Evolutionary conservation across 768 basidiomycete genomes (phyloP).

Genomic region (Multifurca ochricompacta): DNA sequence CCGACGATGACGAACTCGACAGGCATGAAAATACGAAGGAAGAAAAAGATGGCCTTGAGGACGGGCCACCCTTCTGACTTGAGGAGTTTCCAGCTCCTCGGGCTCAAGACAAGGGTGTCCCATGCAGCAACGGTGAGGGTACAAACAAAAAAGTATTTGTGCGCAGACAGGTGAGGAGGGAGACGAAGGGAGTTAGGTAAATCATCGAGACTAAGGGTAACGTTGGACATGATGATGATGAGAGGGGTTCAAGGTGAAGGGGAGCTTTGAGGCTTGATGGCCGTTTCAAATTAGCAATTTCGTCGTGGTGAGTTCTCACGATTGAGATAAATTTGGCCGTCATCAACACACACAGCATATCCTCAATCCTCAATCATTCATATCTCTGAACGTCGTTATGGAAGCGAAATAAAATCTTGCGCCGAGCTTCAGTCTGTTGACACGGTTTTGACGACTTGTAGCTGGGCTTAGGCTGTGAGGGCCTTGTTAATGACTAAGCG

Average conservation of each 20-base stretch:
- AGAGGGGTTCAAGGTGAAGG: neutral
- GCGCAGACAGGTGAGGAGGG: conserved; percentile 69
- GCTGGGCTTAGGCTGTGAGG: too few species aligned
- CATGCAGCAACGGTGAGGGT: conserved; percentile 85
- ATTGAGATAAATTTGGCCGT: too few species aligned
- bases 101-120: conserved; percentile 81
- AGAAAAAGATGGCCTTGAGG: conserved; percentile 69
- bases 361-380: too few species aligned
- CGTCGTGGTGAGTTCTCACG: too few species aligned
- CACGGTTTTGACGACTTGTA: too few species aligned
- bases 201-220: neutral
- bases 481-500: too few species aligned
- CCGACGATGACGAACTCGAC: conserved; percentile 72
- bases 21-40: conserved; percentile 72
- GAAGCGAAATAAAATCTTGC: too few species aligned
- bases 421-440: too few species aligned
- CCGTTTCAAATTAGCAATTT: too few species aligned
- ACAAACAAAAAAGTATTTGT: conserved; percentile 88
- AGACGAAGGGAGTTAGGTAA: conserved; percentile 67
- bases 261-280: neutral
- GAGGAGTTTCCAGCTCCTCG: conserved; percentile 66
- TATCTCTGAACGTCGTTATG: too few species aligned
- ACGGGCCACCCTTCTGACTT: conserved; percentile 60
- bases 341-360: too few species aligned
- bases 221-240: conserved; percentile 9